Evolutionary conservation across 2,329 filamentous ascomycete genomes (phyloP).

Genomic region (Tricladium varicosporioides): DNA sequence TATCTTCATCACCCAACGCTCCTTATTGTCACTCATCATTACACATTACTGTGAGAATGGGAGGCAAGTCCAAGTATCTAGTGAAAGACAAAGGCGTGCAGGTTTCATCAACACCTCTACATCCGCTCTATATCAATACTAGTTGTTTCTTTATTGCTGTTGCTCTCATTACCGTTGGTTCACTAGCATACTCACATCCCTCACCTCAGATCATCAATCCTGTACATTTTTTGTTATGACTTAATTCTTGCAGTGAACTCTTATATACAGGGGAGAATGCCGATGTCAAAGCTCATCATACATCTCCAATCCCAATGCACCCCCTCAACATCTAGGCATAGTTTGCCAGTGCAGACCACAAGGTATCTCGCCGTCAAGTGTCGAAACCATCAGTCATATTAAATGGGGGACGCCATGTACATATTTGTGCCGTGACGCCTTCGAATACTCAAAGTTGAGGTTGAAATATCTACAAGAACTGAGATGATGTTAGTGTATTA

Average conservation of each 20-base stretch:
- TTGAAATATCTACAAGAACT: constrained; percentile 31
- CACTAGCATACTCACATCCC: neutral
- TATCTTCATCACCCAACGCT: no score
- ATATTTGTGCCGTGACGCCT: constrained; percentile 18
- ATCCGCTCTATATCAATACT: no score
- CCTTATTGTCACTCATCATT: no score
- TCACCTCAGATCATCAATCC: constrained; percentile 5
- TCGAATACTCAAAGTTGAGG: constrained; percentile 21
- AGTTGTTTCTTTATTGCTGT: no score
- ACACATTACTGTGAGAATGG: no score
- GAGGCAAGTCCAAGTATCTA: no score
- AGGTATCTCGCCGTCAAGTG: constrained; percentile 25
- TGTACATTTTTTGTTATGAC: constrained; percentile 7
- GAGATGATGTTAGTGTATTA: constrained; percentile 15
- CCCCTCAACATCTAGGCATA: constrained; percentile 16
- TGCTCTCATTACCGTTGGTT: neutral
- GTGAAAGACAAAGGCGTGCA: no score
- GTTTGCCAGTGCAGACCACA: constrained; percentile 24
- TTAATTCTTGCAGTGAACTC: constrained; percentile 21
- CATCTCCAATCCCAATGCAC: constrained; percentile 20
- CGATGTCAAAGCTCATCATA: constrained; percentile 27
- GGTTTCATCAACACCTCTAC: no score
- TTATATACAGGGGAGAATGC: constrained; percentile 27
- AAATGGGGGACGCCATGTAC: constrained; percentile 24
- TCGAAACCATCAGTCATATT: constrained; percentile 27